Evolutionary conservation across 441 rosid species (phyloP).

Genomic region (Cnidoscolus chayamansa): DNA sequence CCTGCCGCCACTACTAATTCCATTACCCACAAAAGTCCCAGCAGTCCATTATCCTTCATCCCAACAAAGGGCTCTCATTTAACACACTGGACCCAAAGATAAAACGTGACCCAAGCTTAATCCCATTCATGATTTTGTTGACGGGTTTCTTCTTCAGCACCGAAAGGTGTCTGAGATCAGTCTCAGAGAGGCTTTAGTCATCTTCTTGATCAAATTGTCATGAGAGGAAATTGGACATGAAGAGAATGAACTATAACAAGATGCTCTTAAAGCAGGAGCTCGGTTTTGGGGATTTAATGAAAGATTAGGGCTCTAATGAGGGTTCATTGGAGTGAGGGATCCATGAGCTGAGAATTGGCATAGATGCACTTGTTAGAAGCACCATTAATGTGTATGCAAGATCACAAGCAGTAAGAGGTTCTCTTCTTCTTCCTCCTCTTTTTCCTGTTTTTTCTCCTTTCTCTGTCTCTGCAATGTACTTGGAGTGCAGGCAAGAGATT

Average conservation of each 20-base stretch:
- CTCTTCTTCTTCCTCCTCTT: not conserved
- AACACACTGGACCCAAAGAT: constrained; percentile 23
- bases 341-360: constrained; percentile 60
- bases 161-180: constrained; percentile 42
- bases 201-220: constrained; percentile 30
- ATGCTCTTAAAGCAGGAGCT: constrained; percentile 31
- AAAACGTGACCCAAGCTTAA: constrained; percentile 32
- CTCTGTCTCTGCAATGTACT: not conserved
- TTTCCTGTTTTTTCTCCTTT: not conserved
- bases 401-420: no score
- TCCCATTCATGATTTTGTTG: constrained; percentile 24
- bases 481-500: no score
- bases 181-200: constrained; percentile 61
- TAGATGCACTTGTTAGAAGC: constrained; percentile 72
- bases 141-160: constrained; percentile 30
- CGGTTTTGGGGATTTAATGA: constrained; percentile 34
- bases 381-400: constrained; percentile 15
- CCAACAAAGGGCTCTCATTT: constrained; percentile 31
- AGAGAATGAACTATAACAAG: constrained; percentile 38
- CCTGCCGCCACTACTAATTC: constrained; percentile 19
- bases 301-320: constrained; percentile 36
- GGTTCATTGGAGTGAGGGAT: constrained; percentile 43
- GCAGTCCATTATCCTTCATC: constrained; percentile 4
- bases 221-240: constrained; percentile 13
- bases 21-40: constrained; percentile 26